These are phyloP conservation scores for Beverwykella pulmonaria DNA, from an alignment of 495 filamentous ascomycete species.

Conservation along the genomic window DNA sequence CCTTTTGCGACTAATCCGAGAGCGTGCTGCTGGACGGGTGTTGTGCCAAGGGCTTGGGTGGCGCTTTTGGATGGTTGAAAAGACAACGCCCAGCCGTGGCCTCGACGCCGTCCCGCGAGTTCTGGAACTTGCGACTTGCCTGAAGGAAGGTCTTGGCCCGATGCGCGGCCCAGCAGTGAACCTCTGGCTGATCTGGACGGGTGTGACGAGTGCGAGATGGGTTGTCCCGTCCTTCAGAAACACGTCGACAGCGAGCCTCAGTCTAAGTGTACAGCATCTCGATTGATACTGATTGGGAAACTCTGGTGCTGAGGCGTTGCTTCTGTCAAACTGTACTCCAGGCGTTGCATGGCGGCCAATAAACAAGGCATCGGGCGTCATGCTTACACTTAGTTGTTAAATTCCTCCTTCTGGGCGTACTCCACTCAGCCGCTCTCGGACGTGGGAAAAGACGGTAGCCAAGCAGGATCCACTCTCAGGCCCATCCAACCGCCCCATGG, in stretches of 20 bases:
- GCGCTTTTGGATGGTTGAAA: conserved; percentile 28
- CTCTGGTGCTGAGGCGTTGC: not conserved
- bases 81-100: conserved; percentile 22
- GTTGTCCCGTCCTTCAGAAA: too few relatives aligned
- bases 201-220: too few relatives aligned
- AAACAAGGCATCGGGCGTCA: not conserved
- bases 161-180: not conserved
- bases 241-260: too few relatives aligned
- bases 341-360: conserved; percentile 23
- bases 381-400: conserved; percentile 7
- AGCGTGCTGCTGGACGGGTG: conserved; percentile 7
- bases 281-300: too few relatives aligned
- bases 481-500: conserved; percentile 36
- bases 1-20: conserved; percentile 21
- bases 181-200: not conserved
- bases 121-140: conserved; percentile 33
- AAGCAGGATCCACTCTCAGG: conserved; percentile 19
- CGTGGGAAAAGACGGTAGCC: conserved; percentile 1
- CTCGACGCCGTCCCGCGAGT: conserved; percentile 28
- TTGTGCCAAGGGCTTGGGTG: conserved; percentile 37
- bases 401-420: conserved; percentile 3
- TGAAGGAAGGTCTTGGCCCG: conserved; percentile 29
- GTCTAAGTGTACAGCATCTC: too few relatives aligned
- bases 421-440: conserved; percentile 2
- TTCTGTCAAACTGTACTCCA: conserved; percentile 1